These are phyloP conservation scores for Marasmius tenuissimus DNA, from an alignment of 1,284 basidiomycete genomes.

Conservation along the genomic window DNA sequence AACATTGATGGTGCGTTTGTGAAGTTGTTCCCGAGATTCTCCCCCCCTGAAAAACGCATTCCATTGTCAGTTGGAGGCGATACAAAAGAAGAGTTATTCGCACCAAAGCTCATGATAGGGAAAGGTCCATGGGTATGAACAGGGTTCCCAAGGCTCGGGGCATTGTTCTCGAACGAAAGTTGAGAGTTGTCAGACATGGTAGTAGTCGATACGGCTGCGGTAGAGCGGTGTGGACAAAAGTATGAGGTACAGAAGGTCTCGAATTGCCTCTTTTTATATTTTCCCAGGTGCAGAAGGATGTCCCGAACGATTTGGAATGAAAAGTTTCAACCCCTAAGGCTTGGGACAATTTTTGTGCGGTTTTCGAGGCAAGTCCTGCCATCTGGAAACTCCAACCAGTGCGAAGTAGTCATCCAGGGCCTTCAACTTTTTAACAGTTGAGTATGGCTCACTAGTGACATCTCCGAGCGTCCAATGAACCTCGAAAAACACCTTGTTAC, in stretches of 20 bases:
- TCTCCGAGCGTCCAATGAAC: slow-evolving; percentile 8
- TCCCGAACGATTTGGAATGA: no score
- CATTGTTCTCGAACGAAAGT: neutral
- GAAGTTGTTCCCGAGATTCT: neutral
- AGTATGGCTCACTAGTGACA: slow-evolving; percentile 5
- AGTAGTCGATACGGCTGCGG: no score
- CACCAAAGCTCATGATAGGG: neutral
- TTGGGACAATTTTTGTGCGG: neutral
- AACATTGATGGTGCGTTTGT: neutral
- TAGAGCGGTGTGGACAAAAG: no score
- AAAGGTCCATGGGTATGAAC: neutral
- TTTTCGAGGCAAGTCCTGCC: slow-evolving; percentile 7
- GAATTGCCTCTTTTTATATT: neutral
- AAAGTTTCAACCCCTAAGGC: no score
- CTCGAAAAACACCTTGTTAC: neutral
- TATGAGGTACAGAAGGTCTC: no score
- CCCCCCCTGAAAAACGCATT: neutral
- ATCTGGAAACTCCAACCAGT: neutral
- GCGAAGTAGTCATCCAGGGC: slow-evolving; percentile 8
- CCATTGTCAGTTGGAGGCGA: neutral
- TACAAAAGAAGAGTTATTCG: neutral
- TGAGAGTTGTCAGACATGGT: neutral
- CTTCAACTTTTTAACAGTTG: slow-evolving; percentile 3
- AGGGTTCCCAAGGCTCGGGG: neutral
- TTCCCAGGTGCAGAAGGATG: no score